Evolutionary conservation across 306 rosid species (phyloP), one percentile per base, ranked within the genome.

Genomic region (Prunus mongolica): DNA sequence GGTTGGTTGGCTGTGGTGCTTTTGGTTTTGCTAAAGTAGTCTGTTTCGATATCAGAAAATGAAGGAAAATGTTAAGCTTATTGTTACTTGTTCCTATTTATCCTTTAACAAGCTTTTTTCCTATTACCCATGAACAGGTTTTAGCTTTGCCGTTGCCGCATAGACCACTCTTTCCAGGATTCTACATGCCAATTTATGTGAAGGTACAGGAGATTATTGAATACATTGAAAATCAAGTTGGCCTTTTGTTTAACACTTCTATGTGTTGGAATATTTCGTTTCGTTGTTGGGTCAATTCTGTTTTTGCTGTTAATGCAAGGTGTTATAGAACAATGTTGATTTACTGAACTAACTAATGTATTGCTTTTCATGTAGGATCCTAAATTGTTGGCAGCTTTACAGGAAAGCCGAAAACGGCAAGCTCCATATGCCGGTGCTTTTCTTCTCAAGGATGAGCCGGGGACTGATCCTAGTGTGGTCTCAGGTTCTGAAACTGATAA

Each of bases 341-440:
- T 25, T 79, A 55, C 67, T 49, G 45, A 18, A 52, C 72, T 82
- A 67, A 76, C 55, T 62, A 6, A n/a, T 72, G 27, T 82, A 68
- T 71, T 76, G 67, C 25, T 41, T 72, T 81, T 71, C 47, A 10
- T 87, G 83, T 85, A 96, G 99, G 97, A 96, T 84, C 91, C 97
- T 56, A 96, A 96, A 69, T 69, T 96, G 67, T 78, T 96, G 85
- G 94, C 93, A 57, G 99, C 99, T 76, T 86, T 96, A 83, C 96
- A 92, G 66, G 99, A 96, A 80, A 92, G 93, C 82, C 86, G 88
- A 65, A 90, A 88, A 73, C 82, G 99, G 50, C 99, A 96, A 79
- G 99, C 99, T 78, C 99, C 99, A 5, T 96, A 96, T 85, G 99
- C 98, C 57, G 99, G 99, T 66, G 92, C 99, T 74, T 96, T 96